Conservation (phyloP, 306 rosid species). For the Cicer chorassanicum region DNA sequence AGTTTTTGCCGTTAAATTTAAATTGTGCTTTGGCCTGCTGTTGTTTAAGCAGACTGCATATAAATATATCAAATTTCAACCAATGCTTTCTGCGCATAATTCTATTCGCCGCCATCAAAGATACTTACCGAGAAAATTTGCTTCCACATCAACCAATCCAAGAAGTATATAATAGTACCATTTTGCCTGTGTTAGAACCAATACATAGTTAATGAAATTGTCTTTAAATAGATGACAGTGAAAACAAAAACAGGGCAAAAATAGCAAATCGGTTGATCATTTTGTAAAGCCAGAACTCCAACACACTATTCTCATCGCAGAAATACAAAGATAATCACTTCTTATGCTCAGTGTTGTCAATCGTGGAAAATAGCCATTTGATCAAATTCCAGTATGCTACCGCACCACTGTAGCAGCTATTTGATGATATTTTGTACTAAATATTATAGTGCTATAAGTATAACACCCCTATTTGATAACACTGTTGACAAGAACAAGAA, state of each 20-base stretch:
- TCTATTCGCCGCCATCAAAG: not conserved
- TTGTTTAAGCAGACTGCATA: constrained; percentile 15
- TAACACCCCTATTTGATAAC: no score
- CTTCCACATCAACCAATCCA: constrained; percentile 93
- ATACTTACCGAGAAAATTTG: constrained; percentile 85
- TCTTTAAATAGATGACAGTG: not conserved
- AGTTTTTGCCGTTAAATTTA: constrained; percentile 11
- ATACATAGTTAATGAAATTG: constrained; percentile 34
- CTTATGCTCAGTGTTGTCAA: no score
- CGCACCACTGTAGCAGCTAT: no score
- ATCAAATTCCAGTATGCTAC: no score
- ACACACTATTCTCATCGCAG: not conserved
- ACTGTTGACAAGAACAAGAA: no score
- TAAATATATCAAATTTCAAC: constrained; percentile 12
- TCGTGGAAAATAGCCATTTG: no score
- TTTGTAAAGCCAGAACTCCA: not conserved
- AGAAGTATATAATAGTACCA: constrained; percentile 83
- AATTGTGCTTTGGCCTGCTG: not conserved
- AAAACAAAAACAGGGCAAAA: constrained; percentile 3
- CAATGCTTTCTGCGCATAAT: not conserved
- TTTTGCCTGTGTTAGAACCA: constrained; percentile 66
- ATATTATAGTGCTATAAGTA: no score
- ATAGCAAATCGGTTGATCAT: not conserved
- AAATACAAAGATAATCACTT: no score
- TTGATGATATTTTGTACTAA: no score